Conservation (phyloP, 179 eudicot species). For the Beta macrorhiza region DNA sequence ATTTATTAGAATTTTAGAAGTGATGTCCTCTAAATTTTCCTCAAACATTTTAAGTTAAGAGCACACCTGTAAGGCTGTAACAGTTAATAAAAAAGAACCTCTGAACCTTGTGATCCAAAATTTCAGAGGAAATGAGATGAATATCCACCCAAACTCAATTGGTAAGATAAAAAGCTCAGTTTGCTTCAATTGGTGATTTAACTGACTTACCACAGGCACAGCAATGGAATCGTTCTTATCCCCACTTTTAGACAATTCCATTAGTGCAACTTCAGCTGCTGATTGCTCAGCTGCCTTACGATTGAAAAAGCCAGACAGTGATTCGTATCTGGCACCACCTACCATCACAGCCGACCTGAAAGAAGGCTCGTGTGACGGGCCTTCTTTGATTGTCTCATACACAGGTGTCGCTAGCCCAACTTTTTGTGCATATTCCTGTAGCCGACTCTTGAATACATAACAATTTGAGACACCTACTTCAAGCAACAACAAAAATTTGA, state of each 20-base stretch:
- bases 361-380: conserved; percentile 86
- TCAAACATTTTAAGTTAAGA: background rate
- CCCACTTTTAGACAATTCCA: conserved; percentile 50
- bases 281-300: conserved; percentile 99
- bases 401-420: conserved; percentile 70
- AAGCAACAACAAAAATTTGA: conserved; percentile 12
- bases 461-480: conserved; percentile 70
- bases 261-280: conserved; percentile 92
- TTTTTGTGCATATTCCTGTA: conserved; percentile 91
- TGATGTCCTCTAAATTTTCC: background rate
- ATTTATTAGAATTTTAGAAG: background rate
- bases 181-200: background rate
- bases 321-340: conserved; percentile 60
- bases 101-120: background rate
- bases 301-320: conserved; percentile 76
- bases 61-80: too few relatives aligned
- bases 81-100: background rate
- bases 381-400: conserved; percentile 85
- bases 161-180: background rate
- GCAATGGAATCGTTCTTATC: conserved; percentile 44
- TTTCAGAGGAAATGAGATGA: background rate
- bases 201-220: conserved; percentile 72
- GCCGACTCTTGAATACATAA: conserved; percentile 88
- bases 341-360: conserved; percentile 84
- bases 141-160: background rate